A percentile compares a stretch with the other conserved stretches of the same genome.
These are phyloP conservation scores for Solanum paucissectum DNA, from an alignment of 257 asterid species.

Conservation along the genomic window DNA sequence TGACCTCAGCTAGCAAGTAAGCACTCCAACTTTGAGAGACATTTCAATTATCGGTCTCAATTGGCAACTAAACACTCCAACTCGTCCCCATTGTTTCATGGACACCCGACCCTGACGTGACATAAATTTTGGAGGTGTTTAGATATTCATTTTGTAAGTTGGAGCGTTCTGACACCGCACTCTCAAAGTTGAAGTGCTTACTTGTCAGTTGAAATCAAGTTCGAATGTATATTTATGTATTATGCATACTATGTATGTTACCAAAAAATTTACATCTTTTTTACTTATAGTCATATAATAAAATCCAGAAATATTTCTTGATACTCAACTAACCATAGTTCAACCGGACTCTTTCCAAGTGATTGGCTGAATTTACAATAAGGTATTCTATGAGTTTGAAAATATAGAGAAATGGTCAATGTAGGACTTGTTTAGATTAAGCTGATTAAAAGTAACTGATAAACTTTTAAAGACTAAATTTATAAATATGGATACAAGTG, in stretches of 20 bases:
- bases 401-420: not conserved
- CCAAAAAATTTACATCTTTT: not conserved
- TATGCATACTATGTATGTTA: not conserved
- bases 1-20: not conserved
- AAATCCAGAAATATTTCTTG: not conserved
- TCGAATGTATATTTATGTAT: too few relatives aligned
- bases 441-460: not conserved
- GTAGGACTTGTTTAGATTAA: not conserved
- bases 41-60: not conserved
- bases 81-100: not conserved
- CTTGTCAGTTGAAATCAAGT: not conserved
- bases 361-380: not conserved
- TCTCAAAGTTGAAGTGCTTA: not conserved
- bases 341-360: not conserved
- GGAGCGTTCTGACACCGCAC: not conserved
- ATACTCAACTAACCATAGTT: not conserved
- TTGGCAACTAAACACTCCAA: not conserved
- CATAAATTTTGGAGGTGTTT: not conserved
- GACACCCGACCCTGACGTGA: not conserved
- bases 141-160: not conserved
- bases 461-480: not conserved
- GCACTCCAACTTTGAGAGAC: not conserved
- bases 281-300: not conserved
- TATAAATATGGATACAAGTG: not conserved
- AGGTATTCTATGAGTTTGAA: not conserved